Conservation (phyloP, 257 asterid genomes). For the Nicotiana noctiflora region DNA sequence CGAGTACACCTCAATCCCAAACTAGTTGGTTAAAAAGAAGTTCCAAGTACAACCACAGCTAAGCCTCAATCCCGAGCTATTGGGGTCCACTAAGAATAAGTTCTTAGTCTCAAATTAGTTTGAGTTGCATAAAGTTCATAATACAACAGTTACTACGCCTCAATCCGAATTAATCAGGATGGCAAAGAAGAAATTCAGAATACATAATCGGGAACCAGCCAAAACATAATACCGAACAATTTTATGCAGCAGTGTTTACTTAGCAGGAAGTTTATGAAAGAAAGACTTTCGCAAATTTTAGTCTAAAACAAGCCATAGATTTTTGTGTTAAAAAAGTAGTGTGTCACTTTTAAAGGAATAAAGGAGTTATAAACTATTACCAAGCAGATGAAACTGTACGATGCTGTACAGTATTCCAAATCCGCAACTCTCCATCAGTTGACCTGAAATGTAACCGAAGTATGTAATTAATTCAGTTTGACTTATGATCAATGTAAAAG, state of each 20-base stretch:
- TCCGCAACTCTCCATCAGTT: constrained; percentile 82
- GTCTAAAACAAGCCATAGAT: not conserved
- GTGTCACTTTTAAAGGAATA: not conserved
- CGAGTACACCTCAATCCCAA: not conserved
- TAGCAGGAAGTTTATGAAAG: not conserved
- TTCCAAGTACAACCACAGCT: not conserved
- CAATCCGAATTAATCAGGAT: not conserved
- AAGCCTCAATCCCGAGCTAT: not conserved
- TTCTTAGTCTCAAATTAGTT: not conserved
- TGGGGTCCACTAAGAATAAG: too few species aligned
- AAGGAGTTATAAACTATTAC: constrained; percentile 9
- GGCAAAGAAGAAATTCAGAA: not conserved
- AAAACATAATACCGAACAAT: not conserved
- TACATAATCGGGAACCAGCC: not conserved
- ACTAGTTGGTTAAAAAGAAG: not conserved
- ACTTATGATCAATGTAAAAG: not conserved
- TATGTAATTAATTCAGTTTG: not conserved
- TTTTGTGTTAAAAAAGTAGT: not conserved
- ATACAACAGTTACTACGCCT: not conserved
- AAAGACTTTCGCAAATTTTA: not conserved
- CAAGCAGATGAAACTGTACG: constrained; percentile 78
- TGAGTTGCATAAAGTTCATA: not conserved
- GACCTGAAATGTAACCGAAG: constrained; percentile 25
- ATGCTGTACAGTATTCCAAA: constrained; percentile 75
- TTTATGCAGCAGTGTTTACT: not conserved